Base-by-base conservation (phyloP, 441 rosid species). In the Erodium trifolium region DNA sequence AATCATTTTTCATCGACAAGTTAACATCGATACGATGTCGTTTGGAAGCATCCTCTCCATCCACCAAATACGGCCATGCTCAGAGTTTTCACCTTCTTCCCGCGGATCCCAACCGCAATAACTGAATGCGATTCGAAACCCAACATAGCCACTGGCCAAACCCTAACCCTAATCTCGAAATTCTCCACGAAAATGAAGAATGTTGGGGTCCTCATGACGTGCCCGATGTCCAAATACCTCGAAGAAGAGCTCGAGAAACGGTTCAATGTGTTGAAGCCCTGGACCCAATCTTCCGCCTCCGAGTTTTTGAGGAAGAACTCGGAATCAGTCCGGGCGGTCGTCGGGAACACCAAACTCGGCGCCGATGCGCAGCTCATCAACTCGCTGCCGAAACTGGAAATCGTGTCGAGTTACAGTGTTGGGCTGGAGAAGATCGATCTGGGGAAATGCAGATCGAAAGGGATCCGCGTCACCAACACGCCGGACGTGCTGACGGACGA, bases 401-500 rank as follows among this genome's bases (percentile, higher is more conserved):
- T 74, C 63, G 77, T 74, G 31, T 18, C 73, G 49, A 74, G 67
- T 11, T 69, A 66, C 64, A 74, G 77, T 68, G 77, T 66, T 14
- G 77, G 77, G 7, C 37, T 74, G 70, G 77, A 74, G 12, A 66
- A 62, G 77, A 74, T 74, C 45, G 77, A 74, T 70, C 62, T 74
- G 70, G 67, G 63, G 5, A 74, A 41, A 62, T 74, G 73, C 41
- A 14, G 14, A 34, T 70, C 70, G 19, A 74, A 45, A 29, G 77
- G 77, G 59, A 66, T 74, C 14, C 23, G 77, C 64, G 77, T 74
- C 27, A 60, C 77, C 63, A 74, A 74, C 37, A 74, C 77, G 7
- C 77, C 77, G 0, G 77, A 74, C 12, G 77, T 74, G 11, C 51
- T 74, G 70, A 74, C 67, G 18, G 77, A 74, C 27, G 73, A 70